These are phyloP conservation scores for Sclerotiophoma versabilis DNA, from an alignment of 2,329 filamentous ascomycete genomes.

Conservation along the genomic window DNA sequence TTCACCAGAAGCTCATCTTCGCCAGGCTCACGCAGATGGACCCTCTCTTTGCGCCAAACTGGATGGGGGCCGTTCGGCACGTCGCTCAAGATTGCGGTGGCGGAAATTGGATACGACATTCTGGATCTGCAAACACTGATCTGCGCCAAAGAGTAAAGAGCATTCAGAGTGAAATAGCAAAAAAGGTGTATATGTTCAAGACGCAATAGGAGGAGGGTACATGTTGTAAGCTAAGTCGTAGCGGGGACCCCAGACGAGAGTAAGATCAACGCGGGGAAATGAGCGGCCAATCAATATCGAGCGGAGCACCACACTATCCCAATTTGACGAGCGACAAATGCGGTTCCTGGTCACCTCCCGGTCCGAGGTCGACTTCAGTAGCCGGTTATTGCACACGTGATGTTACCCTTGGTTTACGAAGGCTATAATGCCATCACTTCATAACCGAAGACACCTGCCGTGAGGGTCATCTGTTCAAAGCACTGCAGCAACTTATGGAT, in stretches of 20 bases:
- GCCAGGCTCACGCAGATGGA: conserved; percentile 45
- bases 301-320: not conserved
- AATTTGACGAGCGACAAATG: not conserved
- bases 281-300: not conserved
- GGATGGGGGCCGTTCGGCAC: conserved; percentile 44
- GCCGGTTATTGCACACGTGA: not conserved
- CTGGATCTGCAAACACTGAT: not conserved
- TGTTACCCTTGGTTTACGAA: not conserved
- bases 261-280: not conserved
- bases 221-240: not conserved
- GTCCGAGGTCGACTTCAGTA: conserved; percentile 6
- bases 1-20: conserved; percentile 61
- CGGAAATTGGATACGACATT: conserved; percentile 19
- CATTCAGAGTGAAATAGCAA: not conserved
- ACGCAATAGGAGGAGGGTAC: not conserved
- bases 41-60: conserved; percentile 51
- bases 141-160: too few relatives aligned
- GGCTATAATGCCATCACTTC: not conserved
- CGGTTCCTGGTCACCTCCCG: not conserved
- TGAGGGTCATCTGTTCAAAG: not conserved
- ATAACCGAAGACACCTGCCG: not conserved
- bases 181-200: not conserved
- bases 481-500: not conserved
- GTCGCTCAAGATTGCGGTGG: conserved; percentile 50
- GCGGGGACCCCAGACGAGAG: not conserved